Base-by-base conservation (phyloP, 768 basidiomycete species). In the Tulasnella calospora region DNA sequence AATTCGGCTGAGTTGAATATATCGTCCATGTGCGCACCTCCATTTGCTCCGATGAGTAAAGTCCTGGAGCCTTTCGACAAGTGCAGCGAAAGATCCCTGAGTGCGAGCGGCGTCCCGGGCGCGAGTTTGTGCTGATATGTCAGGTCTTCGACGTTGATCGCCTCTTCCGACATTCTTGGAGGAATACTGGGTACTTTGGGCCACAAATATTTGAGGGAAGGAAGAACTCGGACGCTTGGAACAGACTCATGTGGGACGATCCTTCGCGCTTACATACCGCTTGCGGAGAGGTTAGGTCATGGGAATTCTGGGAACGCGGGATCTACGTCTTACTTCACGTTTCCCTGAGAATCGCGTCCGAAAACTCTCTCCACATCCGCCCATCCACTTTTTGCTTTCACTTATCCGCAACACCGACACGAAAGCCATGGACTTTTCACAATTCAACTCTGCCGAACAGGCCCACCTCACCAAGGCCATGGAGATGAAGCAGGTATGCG, bases 381-480 rank as follows among this genome's bases (percentile, higher is more conserved):
- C 35, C 41, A 57, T 15, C 46, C 8, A 47, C 55, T 8, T 51
- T 23, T 19, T 27, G 15, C 51, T 75, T 57, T 30, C 21, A 57
- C 44, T 10, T 47, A 10, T 46, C 27, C 35, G 35, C 71, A 41
- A 41, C 30, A 33, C 71, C 46, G 15, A 73, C 27, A 9, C 17
- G 36, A 79, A 78, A 81, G 61, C 27, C 61, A 96, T 97, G 96
- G 96, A 98, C 85, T 94, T 98, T 84, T 95, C 95, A 81, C 88
- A 89, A 80, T 91, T 98, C 86, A 97, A 92, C 85, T 83, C 90
- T 36, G 90, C 95, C 80, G 97, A 98, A 85, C 95, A 97, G 87
- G 94, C 94, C n/a, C 94, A 96, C 84, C 95, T 99, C 91, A 93
- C 90, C 79, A 92, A 91, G 83, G 85, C 96, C 83, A 95, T 99